A percentile compares a stretch with the other conserved stretches of the same genome.
Conservation (phyloP, 2,329 filamentous ascomycete genomes). For the Emergomyces orientalis region DNA sequence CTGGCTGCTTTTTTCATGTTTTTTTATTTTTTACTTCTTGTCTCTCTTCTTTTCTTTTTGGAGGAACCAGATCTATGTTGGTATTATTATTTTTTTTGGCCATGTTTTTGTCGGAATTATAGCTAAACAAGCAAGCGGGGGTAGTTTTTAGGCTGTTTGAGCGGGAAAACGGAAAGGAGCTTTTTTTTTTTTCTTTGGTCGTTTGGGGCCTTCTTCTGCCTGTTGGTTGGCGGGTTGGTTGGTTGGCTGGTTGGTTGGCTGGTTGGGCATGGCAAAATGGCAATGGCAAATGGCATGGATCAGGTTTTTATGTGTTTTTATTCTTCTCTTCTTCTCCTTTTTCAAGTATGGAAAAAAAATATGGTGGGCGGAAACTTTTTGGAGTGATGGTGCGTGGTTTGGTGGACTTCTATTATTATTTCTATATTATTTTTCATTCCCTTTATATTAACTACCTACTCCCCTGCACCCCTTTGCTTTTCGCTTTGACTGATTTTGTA, state of each 20-base stretch:
- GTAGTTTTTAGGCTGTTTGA: background rate
- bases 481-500: constrained; percentile 17
- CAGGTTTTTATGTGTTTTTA: background rate
- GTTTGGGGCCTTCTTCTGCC: background rate
- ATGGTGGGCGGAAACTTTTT: background rate
- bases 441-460: background rate
- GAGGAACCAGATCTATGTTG: constrained; percentile 6
- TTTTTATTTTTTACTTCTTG: background rate
- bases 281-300: constrained; percentile 5
- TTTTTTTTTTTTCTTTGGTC: background rate
- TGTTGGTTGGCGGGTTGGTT: constrained; percentile 1
- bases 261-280: constrained; percentile 1
- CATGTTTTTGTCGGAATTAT: constrained; percentile 7
- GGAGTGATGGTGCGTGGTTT: constrained; percentile 7
- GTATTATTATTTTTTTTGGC: constrained; percentile 4
- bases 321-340: constrained; percentile 5
- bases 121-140: constrained; percentile 1
- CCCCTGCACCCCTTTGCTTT: background rate
- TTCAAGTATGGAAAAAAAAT: background rate
- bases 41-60: background rate
- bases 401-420: constrained; percentile 23
- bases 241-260: constrained; percentile 2
- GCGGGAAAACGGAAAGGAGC: constrained; percentile 1
- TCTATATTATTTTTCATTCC: constrained; percentile 16
- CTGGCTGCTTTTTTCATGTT: constrained; percentile 4